A percentile compares a stretch with the other conserved stretches of the same genome.
phyloP scores from a whole-genome alignment of 768 basidiomycete species.

The Pleurotus tuoliensis region DNA sequence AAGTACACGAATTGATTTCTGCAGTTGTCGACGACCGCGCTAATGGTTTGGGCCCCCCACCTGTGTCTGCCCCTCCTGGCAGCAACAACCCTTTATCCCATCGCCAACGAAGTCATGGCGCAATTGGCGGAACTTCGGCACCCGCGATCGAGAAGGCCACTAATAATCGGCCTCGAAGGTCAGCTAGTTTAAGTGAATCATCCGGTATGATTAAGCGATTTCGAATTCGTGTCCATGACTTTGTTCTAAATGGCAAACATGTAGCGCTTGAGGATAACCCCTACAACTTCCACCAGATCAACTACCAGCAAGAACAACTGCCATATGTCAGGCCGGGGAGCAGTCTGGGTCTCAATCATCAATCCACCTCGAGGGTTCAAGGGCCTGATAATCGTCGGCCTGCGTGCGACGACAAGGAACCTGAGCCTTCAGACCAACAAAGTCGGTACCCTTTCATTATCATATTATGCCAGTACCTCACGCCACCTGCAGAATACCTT shows the following conservation, averaged over 20 bases:
- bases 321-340: conserved; percentile 36
- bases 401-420: conserved; percentile 33
- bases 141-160: conserved; percentile 34
- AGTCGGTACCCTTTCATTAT: conserved; percentile 18
- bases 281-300: conserved; percentile 19
- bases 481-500: conserved; percentile 27
- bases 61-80: conserved; percentile 5
- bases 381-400: conserved; percentile 31
- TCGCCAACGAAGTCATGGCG: conserved; percentile 25
- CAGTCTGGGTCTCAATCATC: conserved; percentile 29
- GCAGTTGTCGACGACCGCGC: conserved; percentile 1
- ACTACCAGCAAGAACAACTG: conserved; percentile 3
- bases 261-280: conserved; percentile 9
- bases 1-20: neutral
- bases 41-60: neutral
- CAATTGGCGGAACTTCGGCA: conserved; percentile 17
- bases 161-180: conserved; percentile 59
- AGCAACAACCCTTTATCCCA: conserved; percentile 15
- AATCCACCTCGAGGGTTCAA: conserved; percentile 10
- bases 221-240: conserved; percentile 10
- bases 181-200: conserved; percentile 76
- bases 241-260: neutral
- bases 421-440: conserved; percentile 41
- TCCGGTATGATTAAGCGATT: conserved; percentile 24
- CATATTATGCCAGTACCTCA: conserved; percentile 1